A percentile compares a stretch with the other conserved stretches of the same genome.
Evolutionary conservation across 2,329 filamentous ascomycete species (phyloP).

Genomic region (Tolypocladium sp.): DNA sequence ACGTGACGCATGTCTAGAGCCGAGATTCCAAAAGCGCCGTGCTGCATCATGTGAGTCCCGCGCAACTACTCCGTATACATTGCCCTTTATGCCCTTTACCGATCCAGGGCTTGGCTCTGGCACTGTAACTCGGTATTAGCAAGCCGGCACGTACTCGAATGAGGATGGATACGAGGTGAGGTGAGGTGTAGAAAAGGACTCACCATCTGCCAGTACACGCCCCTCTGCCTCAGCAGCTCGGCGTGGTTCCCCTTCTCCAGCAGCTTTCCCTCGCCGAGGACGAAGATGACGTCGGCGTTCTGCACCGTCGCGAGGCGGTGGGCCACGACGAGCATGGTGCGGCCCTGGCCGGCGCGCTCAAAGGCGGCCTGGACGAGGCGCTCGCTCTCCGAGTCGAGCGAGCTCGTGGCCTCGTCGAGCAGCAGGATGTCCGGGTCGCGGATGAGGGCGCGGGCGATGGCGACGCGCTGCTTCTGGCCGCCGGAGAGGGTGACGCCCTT

Average conservation of each 20-base stretch:
- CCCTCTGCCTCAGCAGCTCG: constrained; percentile 40
- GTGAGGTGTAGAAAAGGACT: too few species aligned
- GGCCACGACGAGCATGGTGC: constrained; percentile 67
- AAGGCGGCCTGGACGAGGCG: constrained; percentile 58
- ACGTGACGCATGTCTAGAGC: neutral
- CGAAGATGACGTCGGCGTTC: constrained; percentile 72
- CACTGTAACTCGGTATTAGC: constrained; percentile 28
- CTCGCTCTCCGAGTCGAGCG: constrained; percentile 55
- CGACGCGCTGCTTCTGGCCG: constrained; percentile 64
- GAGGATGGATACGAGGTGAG: constrained; percentile 9
- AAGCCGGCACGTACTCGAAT: constrained; percentile 2
- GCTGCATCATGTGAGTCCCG: neutral
- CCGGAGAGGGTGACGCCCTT: constrained; percentile 58
- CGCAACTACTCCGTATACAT: too few species aligned
- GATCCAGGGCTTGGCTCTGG: constrained; percentile 49
- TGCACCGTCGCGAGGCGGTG: constrained; percentile 70
- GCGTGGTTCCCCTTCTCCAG: constrained; percentile 44
- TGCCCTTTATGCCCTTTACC: too few species aligned
- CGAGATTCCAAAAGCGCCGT: neutral
- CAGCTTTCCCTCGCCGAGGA: constrained; percentile 56
- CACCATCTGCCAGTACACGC: constrained; percentile 51
- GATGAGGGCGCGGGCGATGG: constrained; percentile 60
- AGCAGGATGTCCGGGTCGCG: constrained; percentile 57
- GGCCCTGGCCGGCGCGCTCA: constrained; percentile 49
- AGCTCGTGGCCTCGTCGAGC: constrained; percentile 65